phyloP scores from a whole-genome alignment of 2,329 filamentous ascomycete genomes.

The Fusarium sp. region DNA sequence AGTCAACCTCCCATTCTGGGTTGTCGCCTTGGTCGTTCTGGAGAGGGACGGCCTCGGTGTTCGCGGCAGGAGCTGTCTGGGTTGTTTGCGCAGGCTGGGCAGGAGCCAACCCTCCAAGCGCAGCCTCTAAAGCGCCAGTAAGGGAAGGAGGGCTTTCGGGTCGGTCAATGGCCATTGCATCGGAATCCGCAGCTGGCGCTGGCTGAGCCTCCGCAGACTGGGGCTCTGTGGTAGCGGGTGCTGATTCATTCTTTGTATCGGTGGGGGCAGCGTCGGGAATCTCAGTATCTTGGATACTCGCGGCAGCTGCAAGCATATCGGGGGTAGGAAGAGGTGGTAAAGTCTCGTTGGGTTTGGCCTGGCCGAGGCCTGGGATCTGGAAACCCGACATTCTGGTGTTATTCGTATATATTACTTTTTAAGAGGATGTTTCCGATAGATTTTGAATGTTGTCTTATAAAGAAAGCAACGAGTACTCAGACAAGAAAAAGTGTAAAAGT shows the following conservation, averaged over 20 bases:
- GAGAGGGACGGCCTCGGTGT: conserved; percentile 38
- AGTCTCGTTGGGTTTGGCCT: conserved; percentile 57
- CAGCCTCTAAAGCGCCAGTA: conserved; percentile 58
- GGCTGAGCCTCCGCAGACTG: conserved; percentile 13
- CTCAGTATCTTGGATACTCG: conserved; percentile 44
- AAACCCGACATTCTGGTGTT: conserved; percentile 53
- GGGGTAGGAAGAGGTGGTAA: conserved; percentile 52
- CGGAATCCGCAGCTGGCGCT: conserved; percentile 40
- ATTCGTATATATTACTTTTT: background rate
- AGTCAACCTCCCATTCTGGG: conserved; percentile 88
- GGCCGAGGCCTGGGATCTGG: conserved; percentile 57
- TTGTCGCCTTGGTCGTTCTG: conserved; percentile 56
- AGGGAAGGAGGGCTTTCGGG: conserved; percentile 53
- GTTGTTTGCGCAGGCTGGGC: conserved; percentile 24
- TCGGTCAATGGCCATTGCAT: conserved; percentile 53
- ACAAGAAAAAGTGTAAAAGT: too few species aligned
- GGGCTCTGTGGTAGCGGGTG: conserved; percentile 3
- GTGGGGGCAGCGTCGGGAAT: conserved; percentile 25
- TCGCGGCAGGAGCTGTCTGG: conserved; percentile 25
- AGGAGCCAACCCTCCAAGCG: conserved; percentile 53
- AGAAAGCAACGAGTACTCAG: background rate
- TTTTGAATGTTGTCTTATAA: background rate
- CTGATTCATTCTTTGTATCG: conserved; percentile 5
- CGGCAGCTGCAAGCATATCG: conserved; percentile 48
- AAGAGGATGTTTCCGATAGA: background rate